These are phyloP conservation scores for Fusarium sp. DNA, from an alignment of 2,329 filamentous ascomycete genomes.

Conservation along the genomic window DNA sequence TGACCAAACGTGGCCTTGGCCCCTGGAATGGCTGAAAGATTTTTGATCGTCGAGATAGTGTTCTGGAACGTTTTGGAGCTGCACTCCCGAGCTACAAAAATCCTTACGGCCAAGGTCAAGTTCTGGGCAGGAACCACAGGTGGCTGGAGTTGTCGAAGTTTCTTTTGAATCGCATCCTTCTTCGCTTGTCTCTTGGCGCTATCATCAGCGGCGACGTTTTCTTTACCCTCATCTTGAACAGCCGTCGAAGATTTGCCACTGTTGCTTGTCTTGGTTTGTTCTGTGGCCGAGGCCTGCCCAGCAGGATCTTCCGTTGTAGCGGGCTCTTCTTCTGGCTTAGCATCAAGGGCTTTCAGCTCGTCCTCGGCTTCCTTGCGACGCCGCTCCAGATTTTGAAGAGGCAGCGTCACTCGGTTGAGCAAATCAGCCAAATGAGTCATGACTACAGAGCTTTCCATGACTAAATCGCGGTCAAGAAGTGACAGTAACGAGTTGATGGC, in stretches of 20 bases:
- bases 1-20: conserved; percentile 92
- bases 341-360: conserved; percentile 56
- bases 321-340: conserved; percentile 52
- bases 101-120: conserved; percentile 92
- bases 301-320: conserved; percentile 37
- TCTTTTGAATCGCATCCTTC: conserved; percentile 58
- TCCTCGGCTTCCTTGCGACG: conserved; percentile 81
- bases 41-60: conserved; percentile 98
- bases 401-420: conserved; percentile 87
- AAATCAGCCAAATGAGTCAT: conserved; percentile 94
- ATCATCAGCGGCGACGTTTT: conserved; percentile 44
- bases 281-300: conserved; percentile 41
- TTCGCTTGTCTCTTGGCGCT: conserved; percentile 51
- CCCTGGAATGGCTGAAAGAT: conserved; percentile 90
- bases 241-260: conserved; percentile 38
- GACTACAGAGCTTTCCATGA: conserved; percentile 96
- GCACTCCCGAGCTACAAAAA: conserved; percentile 94
- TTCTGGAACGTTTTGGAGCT: conserved; percentile 98
- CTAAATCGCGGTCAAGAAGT: conserved; percentile 90
- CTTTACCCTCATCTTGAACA: conserved; percentile 41
- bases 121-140: conserved; percentile 90
- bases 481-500: conserved; percentile 91
- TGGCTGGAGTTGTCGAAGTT: conserved; percentile 73
- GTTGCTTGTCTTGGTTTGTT: conserved; percentile 48
- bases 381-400: conserved; percentile 82